A percentile compares a stretch with the other conserved stretches of the same genome.
Evolutionary conservation across 169 alveolate genomes (phyloP).

Genomic region (Plasmodium adleri): DNA sequence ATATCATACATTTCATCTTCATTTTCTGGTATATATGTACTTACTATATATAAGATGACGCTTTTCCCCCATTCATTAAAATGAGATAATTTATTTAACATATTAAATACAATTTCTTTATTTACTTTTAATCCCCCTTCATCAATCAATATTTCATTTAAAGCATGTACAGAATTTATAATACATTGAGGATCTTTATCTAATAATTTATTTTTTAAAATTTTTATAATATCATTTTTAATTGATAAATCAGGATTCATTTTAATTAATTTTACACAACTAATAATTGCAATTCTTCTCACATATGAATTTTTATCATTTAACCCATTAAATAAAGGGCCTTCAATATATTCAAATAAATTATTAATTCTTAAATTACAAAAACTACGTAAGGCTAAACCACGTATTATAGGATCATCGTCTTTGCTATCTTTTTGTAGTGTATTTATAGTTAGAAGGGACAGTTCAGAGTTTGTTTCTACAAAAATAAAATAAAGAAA

Average conservation of each 20-base stretch:
- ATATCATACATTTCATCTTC: slow-evolving; percentile 97
- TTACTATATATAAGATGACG: slow-evolving; percentile 91
- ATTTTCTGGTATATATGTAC: slow-evolving; percentile 92
- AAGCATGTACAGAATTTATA: slow-evolving; percentile 92
- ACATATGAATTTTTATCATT: slow-evolving; percentile 96
- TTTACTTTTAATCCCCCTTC: slow-evolving; percentile 95
- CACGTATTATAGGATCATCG: slow-evolving; percentile 97
- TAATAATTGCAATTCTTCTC: slow-evolving; percentile 96
- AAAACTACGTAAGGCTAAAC: slow-evolving; percentile 97
- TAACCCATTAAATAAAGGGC: slow-evolving; percentile 85
- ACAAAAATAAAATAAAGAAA: slow-evolving; percentile 9
- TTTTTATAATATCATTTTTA: slow-evolving; percentile 69
- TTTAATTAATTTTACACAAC: slow-evolving; percentile 82
- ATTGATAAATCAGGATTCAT: slow-evolving; percentile 69
- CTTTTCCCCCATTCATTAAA: slow-evolving; percentile 99
- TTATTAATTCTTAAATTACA: slow-evolving; percentile 94
- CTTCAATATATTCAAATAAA: slow-evolving; percentile 74
- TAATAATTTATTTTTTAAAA: slow-evolving; percentile 81
- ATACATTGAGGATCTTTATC: slow-evolving; percentile 93
- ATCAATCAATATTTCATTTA: slow-evolving; percentile 94
- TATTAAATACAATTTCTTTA: slow-evolving; percentile 89
- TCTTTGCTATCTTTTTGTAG: slow-evolving; percentile 96
- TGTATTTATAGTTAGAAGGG: slow-evolving; percentile 98
- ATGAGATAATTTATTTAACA: slow-evolving; percentile 83
- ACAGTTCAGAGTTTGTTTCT: slow-evolving; percentile 95